Percentiles rank a stretch among this genome's conserved stretches.
Conservation (phyloP, 2,329 filamentous ascomycete genomes). For the Teratosphaeria viscida region DNA sequence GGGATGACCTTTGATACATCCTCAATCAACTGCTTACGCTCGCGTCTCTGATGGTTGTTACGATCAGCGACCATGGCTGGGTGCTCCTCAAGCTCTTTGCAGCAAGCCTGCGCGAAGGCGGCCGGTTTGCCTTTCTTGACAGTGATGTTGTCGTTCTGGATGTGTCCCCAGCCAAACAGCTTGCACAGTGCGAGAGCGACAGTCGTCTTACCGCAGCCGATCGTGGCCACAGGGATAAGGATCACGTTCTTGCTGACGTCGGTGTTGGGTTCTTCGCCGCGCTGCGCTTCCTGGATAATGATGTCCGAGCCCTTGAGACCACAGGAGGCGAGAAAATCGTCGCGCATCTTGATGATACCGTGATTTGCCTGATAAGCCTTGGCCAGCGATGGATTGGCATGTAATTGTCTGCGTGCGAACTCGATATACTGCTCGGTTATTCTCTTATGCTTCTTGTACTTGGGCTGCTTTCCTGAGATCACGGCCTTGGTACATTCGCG, state of each 20-base stretch:
- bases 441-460: conserved; percentile 72
- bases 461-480: conserved; percentile 64
- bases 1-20: conserved; percentile 57
- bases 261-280: conserved; percentile 39
- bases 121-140: conserved; percentile 64
- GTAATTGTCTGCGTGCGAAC: conserved; percentile 67
- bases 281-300: conserved; percentile 56
- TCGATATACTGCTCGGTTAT: conserved; percentile 87
- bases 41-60: conserved; percentile 84
- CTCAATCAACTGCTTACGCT: conserved; percentile 75
- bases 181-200: conserved; percentile 69
- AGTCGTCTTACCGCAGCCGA: conserved; percentile 96
- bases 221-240: conserved; percentile 81
- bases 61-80: conserved; percentile 80
- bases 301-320: conserved; percentile 83
- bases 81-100: conserved; percentile 51
- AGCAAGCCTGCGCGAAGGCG: conserved; percentile 63
- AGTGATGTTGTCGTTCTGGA: conserved; percentile 94
- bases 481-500: conserved; percentile 89
- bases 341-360: conserved; percentile 81
- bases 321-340: conserved; percentile 75
- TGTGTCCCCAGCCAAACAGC: conserved; percentile 82
- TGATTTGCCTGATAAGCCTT: conserved; percentile 76
- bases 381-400: conserved; percentile 54
- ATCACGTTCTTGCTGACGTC: conserved; percentile 60